phyloP scores from a whole-genome alignment of 306 rosid species.

The Pterocarpus santalinus region DNA sequence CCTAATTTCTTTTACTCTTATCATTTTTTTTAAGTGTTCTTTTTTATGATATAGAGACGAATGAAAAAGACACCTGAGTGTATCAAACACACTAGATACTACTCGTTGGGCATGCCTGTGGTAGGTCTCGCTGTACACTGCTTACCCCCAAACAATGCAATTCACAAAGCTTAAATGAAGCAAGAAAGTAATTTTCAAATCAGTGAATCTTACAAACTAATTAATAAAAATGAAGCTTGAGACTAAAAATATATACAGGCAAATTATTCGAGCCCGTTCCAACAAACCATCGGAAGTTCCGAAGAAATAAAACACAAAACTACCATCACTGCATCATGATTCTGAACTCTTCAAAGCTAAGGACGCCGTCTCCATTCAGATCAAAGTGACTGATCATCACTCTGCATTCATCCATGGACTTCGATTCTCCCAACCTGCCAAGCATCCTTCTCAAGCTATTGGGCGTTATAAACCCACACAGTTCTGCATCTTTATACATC shows the following conservation, averaged over 20 bases:
- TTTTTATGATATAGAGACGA: too few species aligned
- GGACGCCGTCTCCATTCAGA: slow-evolving; percentile 71
- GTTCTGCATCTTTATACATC: slow-evolving; percentile 23
- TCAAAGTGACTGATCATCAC: slow-evolving; percentile 65
- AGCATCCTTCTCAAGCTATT: slow-evolving; percentile 35
- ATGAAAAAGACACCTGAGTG: too few species aligned
- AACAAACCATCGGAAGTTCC: neutral
- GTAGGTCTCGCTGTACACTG: too few species aligned
- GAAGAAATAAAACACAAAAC: neutral
- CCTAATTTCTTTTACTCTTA: too few species aligned
- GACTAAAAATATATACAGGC: neutral
- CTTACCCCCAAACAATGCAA: too few species aligned
- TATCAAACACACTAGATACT: too few species aligned
- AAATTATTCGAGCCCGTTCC: neutral
- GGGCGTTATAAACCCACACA: slow-evolving; percentile 33
- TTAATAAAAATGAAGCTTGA: neutral
- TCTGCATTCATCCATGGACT: slow-evolving; percentile 35
- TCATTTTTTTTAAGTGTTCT: too few species aligned
- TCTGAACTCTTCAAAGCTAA: slow-evolving; percentile 42
- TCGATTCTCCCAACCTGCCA: slow-evolving; percentile 26
- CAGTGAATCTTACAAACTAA: neutral
- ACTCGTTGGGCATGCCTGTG: too few species aligned
- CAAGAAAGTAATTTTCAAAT: neutral
- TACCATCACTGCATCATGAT: slow-evolving; percentile 60
- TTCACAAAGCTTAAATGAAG: neutral